phyloP scores from a whole-genome alignment of 768 basidiomycete genomes.

The Tulasnella sp. region DNA sequence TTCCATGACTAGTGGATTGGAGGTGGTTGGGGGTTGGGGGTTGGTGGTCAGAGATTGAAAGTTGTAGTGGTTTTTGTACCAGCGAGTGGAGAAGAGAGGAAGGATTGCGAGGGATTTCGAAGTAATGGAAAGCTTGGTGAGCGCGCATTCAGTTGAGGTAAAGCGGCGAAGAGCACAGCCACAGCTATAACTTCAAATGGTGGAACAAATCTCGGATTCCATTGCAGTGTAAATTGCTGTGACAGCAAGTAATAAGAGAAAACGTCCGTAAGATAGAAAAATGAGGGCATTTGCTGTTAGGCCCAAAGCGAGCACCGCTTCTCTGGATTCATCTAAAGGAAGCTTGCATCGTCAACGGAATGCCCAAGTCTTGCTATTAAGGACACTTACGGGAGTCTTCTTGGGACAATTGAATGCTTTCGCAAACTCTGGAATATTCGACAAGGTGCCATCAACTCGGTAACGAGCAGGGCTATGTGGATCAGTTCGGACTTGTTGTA shows the following conservation, averaged over 20 bases:
- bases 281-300: not conserved
- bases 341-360: not conserved
- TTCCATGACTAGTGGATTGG: not conserved
- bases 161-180: not conserved
- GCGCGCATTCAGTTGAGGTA: not conserved
- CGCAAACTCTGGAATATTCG: slow-evolving; percentile 83
- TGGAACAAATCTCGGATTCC: not conserved
- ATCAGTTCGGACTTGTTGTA: slow-evolving; percentile 75
- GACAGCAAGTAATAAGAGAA: not conserved
- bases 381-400: slow-evolving; percentile 34
- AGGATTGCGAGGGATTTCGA: too few relatives aligned
- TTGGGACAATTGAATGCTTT: slow-evolving; percentile 74
- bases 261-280: not conserved
- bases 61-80: not conserved
- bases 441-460: slow-evolving; percentile 79
- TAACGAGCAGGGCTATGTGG: slow-evolving; percentile 78
- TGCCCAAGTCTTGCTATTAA: slow-evolving; percentile 45
- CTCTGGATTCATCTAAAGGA: slow-evolving; percentile 3
- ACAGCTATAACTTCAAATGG: not conserved
- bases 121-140: not conserved
- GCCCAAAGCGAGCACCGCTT: slow-evolving; percentile 10
- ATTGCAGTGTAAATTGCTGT: not conserved
- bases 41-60: not conserved
- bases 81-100: too few relatives aligned
- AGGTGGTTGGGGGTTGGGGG: too few relatives aligned